Base-by-base conservation (phyloP, 148 eudicot genomes). In the Cornus florida region DNA sequence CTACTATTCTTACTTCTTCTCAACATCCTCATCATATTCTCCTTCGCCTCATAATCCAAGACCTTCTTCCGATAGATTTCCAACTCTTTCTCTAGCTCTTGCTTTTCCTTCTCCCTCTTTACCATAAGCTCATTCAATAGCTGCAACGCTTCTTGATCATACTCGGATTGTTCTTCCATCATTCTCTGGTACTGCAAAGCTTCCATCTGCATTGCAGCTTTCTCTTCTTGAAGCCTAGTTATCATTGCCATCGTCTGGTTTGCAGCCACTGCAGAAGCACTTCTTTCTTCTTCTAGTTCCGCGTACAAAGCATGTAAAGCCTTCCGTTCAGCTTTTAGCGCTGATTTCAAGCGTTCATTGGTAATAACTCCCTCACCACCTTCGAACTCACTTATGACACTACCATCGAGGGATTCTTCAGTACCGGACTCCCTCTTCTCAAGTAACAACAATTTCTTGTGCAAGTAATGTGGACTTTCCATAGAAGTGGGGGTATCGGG, bases 181-280 rank as follows among this genome's bases (percentile, higher is more conserved):
- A 94, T 92, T 65, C 99, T 87, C 79, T 97, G 98, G 74, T 97
- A 94, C 77, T 97, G 99, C 81, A 85, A 81, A 50, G 98, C 99
- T 86, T 97, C 99, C 99, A 97, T 94, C 72, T 94, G 94, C 89
- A 94, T 94, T 3, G 94, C 87, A 41, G 99, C 97, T 81, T 94
- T 94, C 84, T 97, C 99, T 74, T 97, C 98, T 75, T 97, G 99
- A 73, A 97, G 95, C 83, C 98, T 86, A 67, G 88, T 94, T 56
- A 97, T 97, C 99, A 97, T 97, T n/a, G 99, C 99, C 97, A 97
- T 86, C 4, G 99, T 94, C 64, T 97, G 92, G 72, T 76, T 92
- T 10, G 99, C 94, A 75, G 99, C 96, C 20, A 94, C 79, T 3
- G 98, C 98, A 56, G 94, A 84, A 72, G 99, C 98, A 83, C 84